Evolutionary conservation across 2,329 filamentous ascomycete species (phyloP).

Genomic region (Acrocalymma vagum): DNA sequence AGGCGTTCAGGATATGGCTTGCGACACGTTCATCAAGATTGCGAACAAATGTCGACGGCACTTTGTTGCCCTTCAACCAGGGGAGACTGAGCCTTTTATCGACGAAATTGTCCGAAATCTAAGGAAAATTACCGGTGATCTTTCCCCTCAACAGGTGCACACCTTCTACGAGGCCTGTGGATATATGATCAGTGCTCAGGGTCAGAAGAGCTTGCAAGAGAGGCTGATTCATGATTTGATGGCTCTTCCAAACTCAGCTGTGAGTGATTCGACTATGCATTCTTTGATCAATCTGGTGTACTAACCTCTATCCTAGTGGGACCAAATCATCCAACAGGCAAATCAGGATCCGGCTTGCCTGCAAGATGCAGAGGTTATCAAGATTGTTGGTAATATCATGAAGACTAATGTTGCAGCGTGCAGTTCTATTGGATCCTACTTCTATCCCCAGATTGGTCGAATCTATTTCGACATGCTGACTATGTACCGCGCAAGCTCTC

Average conservation of each 20-base stretch:
- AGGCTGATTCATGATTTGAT: slow-evolving; percentile 90
- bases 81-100: slow-evolving; percentile 94
- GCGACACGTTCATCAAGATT: slow-evolving; percentile 99
- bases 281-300: neutral
- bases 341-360: slow-evolving; percentile 85
- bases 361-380: slow-evolving; percentile 94
- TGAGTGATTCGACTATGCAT: slow-evolving; percentile 37
- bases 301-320: slow-evolving; percentile 68
- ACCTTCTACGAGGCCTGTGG: slow-evolving; percentile 99
- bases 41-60: slow-evolving; percentile 97
- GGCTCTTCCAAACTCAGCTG: slow-evolving; percentile 87
- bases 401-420: slow-evolving; percentile 99
- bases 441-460: slow-evolving; percentile 95
- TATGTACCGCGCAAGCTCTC: slow-evolving; percentile 98
- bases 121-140: slow-evolving; percentile 92
- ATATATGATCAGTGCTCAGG: slow-evolving; percentile 98
- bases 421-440: slow-evolving; percentile 94
- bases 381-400: slow-evolving; percentile 99
- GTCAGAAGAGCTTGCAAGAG: slow-evolving; percentile 93
- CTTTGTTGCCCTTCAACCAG: slow-evolving; percentile 94
- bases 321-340: slow-evolving; percentile 89
- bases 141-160: slow-evolving; percentile 96
- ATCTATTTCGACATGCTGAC: slow-evolving; percentile 99
- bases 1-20: slow-evolving; percentile 99
- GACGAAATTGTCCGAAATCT: slow-evolving; percentile 98